A percentile compares a stretch with the other conserved stretches of the same genome.
phyloP scores from a whole-genome alignment of 495 filamentous ascomycete genomes.

The Immersiella caudata region DNA sequence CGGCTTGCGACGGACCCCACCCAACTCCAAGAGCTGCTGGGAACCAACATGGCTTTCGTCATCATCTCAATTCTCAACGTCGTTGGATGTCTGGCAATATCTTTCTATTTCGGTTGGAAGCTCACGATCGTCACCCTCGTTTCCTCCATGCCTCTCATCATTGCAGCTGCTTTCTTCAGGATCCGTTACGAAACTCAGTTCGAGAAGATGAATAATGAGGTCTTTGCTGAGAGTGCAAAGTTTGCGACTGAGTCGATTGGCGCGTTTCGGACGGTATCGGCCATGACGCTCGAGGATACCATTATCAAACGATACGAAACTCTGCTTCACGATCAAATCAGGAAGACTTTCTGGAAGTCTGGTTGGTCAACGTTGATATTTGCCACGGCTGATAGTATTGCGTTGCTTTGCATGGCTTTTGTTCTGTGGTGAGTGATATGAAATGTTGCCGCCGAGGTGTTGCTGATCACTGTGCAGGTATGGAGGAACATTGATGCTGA shows the following conservation, averaged over 20 bases:
- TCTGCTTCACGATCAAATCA: constrained; percentile 55
- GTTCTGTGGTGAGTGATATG: constrained; percentile 56
- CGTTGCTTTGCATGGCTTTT: constrained; percentile 59
- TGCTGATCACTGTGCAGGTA: constrained; percentile 33
- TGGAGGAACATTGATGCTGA: constrained; percentile 47
- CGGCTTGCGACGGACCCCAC: constrained; percentile 60
- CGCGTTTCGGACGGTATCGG: constrained; percentile 59
- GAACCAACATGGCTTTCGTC: constrained; percentile 57
- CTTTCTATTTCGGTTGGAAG: constrained; percentile 62
- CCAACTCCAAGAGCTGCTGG: constrained; percentile 64
- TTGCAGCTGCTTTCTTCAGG: constrained; percentile 54
- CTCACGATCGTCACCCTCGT: constrained; percentile 54
- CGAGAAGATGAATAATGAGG: constrained; percentile 51
- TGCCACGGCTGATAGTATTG: constrained; percentile 52
- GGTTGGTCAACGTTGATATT: constrained; percentile 55
- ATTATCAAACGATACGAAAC: constrained; percentile 53
- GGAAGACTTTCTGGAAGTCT: constrained; percentile 54
- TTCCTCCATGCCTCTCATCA: constrained; percentile 53
- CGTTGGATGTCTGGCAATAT: constrained; percentile 51
- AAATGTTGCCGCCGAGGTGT: neutral
- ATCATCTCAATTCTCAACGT: constrained; percentile 54
- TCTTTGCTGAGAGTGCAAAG: constrained; percentile 59
- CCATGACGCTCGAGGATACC: constrained; percentile 56
- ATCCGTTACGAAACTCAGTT: constrained; percentile 57
- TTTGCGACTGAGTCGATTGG: constrained; percentile 61